phyloP scores from a whole-genome alignment of 139 green algal species.

The Chlamydomonas sphaeroides region DNA sequence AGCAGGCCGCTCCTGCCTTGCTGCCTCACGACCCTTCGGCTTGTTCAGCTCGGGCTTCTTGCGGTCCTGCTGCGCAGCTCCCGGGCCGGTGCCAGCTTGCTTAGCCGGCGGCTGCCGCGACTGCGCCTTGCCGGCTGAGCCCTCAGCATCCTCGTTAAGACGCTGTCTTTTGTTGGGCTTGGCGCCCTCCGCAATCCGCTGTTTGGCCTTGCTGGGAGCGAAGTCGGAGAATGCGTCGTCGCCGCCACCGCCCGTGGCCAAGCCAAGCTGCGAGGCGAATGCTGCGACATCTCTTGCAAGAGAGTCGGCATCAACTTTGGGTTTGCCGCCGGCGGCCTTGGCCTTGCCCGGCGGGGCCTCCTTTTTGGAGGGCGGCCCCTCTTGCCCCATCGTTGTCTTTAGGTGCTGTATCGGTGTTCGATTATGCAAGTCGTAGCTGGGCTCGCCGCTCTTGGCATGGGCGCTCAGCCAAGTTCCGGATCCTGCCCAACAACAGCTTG shows the following conservation, averaged over 20 bases:
- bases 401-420: too few relatives aligned
- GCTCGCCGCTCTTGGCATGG: too few relatives aligned
- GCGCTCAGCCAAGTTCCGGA: too few relatives aligned
- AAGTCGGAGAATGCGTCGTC: conserved; percentile 81
- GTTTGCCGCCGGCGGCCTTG: neutral
- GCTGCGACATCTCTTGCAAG: conserved; percentile 65
- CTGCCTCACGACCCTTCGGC: conserved; percentile 17
- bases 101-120: neutral
- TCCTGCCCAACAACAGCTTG: too few relatives aligned
- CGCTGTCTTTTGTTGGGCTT: conserved; percentile 35
- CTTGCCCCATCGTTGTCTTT: neutral
- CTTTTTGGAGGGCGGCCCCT: conserved; percentile 2
- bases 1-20: too few relatives aligned
- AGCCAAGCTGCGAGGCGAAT: conserved; percentile 67
- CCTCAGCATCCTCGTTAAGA: conserved; percentile 11
- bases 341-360: neutral
- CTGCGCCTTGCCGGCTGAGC: too few relatives aligned
- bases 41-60: conserved; percentile 25
- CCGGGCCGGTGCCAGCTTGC: conserved; percentile 21
- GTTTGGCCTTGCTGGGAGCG: conserved; percentile 60
- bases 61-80: neutral
- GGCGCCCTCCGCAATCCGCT: neutral
- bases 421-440: too few relatives aligned
- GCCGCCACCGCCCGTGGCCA: conserved; percentile 38
- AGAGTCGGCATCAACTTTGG: conserved; percentile 35